phyloP scores from a whole-genome alignment of 2,329 filamentous ascomycete species.

The Orbilia brochopaga region DNA sequence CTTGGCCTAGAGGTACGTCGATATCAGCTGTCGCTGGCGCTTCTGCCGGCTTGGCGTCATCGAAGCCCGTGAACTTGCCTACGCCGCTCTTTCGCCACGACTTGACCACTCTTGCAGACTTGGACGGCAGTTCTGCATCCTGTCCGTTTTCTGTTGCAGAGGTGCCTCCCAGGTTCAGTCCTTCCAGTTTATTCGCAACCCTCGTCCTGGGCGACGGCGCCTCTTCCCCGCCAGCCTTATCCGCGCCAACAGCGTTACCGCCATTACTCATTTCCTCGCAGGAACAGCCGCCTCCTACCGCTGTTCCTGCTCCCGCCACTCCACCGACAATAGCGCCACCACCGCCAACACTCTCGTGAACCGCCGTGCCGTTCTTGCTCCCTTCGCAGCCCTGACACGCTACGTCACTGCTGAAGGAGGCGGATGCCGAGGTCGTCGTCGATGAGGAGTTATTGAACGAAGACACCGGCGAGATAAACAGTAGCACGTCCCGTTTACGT shows the following conservation, averaged over 20 bases:
- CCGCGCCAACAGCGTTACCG: neutral
- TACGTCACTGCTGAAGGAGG: constrained; percentile 22
- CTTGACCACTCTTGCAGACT: constrained; percentile 41
- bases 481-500: constrained; percentile 51
- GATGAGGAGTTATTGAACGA: constrained; percentile 47
- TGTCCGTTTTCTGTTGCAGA: constrained; percentile 11
- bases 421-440: constrained; percentile 17
- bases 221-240: constrained; percentile 12
- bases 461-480: constrained; percentile 43
- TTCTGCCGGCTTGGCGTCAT: constrained; percentile 39
- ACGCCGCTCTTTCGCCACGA: constrained; percentile 27
- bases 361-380: constrained; percentile 13
- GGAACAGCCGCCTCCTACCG: constrained; percentile 1
- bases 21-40: constrained; percentile 55
- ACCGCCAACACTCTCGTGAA: neutral
- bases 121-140: constrained; percentile 24
- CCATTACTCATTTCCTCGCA: constrained; percentile 31
- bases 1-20: constrained; percentile 4
- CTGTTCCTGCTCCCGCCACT: constrained; percentile 10
- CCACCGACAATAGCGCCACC: constrained; percentile 1
- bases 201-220: constrained; percentile 46
- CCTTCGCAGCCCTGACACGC: constrained; percentile 27
- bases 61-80: constrained; percentile 12
- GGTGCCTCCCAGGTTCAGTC: constrained; percentile 35
- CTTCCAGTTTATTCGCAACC: constrained; percentile 52